A percentile compares a stretch with the other conserved stretches of the same genome.
These are phyloP conservation scores for Bidens hawaiensis DNA, from an alignment of 140 eudicot genomes.

Conservation along the genomic window DNA sequence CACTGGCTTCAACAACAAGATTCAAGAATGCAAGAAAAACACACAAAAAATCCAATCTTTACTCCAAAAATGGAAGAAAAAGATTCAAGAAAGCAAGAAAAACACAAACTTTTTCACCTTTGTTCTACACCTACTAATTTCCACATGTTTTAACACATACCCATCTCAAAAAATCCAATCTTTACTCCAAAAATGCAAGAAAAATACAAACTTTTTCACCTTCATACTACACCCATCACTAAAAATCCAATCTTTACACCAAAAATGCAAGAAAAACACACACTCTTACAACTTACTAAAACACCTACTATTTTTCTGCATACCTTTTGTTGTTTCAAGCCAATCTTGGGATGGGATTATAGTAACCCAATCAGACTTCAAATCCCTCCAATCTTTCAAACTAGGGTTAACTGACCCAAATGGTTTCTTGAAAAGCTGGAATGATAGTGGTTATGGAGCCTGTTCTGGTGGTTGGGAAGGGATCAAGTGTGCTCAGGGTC, in stretches of 20 bases:
- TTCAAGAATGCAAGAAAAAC: too few species aligned
- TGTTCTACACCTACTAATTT: not conserved
- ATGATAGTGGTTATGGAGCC: constrained; percentile 80
- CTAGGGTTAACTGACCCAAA: constrained; percentile 64
- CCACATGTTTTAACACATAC: not conserved
- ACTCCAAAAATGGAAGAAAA: too few species aligned
- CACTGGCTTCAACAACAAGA: not conserved
- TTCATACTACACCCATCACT: too few species aligned
- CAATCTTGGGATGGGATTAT: constrained; percentile 80
- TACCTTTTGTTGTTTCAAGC: constrained; percentile 39
- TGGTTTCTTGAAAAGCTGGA: constrained; percentile 87
- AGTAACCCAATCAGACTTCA: constrained; percentile 61
- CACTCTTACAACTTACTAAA: constrained; percentile 25
- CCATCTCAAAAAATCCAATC: constrained; percentile 4
- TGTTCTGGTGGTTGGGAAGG: constrained; percentile 95
- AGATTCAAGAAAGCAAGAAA: constrained; percentile 28
- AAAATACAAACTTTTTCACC: too few species aligned
- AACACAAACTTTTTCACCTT: constrained; percentile 28
- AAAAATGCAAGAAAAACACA: constrained; percentile 30
- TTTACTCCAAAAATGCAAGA: too few species aligned
- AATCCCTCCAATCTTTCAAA: constrained; percentile 84
- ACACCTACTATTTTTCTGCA: constrained; percentile 28
- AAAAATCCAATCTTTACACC: constrained; percentile 1
- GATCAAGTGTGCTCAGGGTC: constrained; percentile 93
- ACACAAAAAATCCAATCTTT: too few species aligned